Base-by-base conservation (phyloP, 495 filamentous ascomycete genomes). In the Geoglossum glabrum region DNA sequence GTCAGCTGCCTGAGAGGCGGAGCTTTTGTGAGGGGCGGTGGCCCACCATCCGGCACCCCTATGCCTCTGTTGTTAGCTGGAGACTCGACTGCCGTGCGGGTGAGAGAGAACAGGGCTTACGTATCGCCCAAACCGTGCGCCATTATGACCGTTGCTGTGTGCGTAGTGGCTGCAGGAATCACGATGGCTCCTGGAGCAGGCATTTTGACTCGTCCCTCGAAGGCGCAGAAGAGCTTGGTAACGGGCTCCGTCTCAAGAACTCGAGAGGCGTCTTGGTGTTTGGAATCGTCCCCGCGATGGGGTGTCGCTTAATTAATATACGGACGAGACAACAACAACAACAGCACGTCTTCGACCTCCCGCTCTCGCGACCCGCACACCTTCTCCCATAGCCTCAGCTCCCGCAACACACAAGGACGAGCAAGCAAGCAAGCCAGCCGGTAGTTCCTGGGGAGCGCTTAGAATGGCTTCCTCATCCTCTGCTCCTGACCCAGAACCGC, bases 61-160 rank as follows among this genome's bases (percentile, higher is more conserved):
- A 60, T 54, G 23, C 25, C 46, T 21, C 11, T 40, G 13, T 5
- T 15, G 11, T 15, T 13, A 7, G 36, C 3, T 40, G 36, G 36
- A 15, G 17, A 15, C 36, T 40, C 36, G 11, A n/a, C n/a, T n/a
- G n/a, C n/a, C n/a, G n/a, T n/a, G n/a, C n/a, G n/a, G n/a, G 11
- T 40, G 11, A 40, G 3, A 15, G 36, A 43, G 45, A 57, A n/a
- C 19, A 17, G 25, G 55, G 67, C 71, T 58, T 68, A 82, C 79
- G 69, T 84, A 65, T 95, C 88, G 30, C 92, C 92, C 27, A 96
- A 74, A 7, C 92, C 92, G 65, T 98, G 92, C 49, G 87, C 75
- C 71, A 93, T 86, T 64, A 98, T 96, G 62, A 95, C 85, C 1
- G 90, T 95, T 33, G 90, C 87, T 43, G 92, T 96, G 67, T 96